Evolutionary conservation across 768 basidiomycete genomes (phyloP).

Genomic region (Lactarius trivialis): DNA sequence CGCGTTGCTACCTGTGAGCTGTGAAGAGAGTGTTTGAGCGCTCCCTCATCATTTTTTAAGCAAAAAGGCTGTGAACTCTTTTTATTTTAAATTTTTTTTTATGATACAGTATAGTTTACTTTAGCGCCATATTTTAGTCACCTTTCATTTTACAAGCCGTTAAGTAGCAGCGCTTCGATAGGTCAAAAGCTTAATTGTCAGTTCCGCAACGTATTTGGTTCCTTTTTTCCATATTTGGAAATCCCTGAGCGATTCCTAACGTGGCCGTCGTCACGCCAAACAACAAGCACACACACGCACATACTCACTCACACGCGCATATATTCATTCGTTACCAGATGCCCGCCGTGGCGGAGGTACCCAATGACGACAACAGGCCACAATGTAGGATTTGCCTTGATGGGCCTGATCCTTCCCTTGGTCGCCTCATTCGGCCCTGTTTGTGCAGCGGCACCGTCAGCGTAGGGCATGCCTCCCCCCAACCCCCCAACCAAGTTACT

Average conservation of each 20-base stretch:
- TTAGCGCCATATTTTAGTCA: constrained; percentile 7
- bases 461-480: constrained; percentile 31
- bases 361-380: constrained; percentile 35
- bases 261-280: not conserved
- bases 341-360: not conserved
- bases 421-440: constrained; percentile 78
- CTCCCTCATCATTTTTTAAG: not conserved
- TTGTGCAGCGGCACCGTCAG: constrained; percentile 75
- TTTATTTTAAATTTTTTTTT: not conserved
- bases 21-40: not conserved
- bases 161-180: constrained; percentile 9
- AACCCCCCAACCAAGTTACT: not conserved
- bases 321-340: not conserved
- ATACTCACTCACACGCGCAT: not conserved
- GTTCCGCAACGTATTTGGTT: not conserved
- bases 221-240: not conserved
- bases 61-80: not conserved
- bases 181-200: constrained; percentile 23
- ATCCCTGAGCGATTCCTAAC: not conserved
- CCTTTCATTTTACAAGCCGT: constrained; percentile 1
- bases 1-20: constrained; percentile 62
- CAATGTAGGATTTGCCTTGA: constrained; percentile 85
- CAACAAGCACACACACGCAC: not conserved
- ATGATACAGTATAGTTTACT: constrained; percentile 9
- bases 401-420: constrained; percentile 55